Conservation (phyloP, 768 basidiomycete genomes). For the Brasilioporus rufonigricans region DNA sequence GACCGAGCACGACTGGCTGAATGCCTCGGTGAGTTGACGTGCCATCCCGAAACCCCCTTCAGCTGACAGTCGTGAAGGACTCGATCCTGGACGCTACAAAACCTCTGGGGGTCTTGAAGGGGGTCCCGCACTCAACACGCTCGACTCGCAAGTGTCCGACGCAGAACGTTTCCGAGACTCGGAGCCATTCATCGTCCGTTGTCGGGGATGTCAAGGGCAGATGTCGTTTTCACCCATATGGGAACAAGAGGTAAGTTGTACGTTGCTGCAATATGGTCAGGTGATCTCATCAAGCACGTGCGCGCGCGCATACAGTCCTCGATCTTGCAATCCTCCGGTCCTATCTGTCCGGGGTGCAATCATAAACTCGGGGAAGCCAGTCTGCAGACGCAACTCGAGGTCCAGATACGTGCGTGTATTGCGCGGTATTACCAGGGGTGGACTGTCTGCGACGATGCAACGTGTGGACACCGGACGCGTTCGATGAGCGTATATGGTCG, state of each 20-base stretch:
- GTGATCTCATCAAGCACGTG: neutral
- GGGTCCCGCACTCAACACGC: slow-evolving; percentile 59
- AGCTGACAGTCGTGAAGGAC: slow-evolving; percentile 37
- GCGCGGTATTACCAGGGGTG: slow-evolving; percentile 85
- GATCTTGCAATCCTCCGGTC: slow-evolving; percentile 61
- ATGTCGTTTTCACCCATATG: slow-evolving; percentile 57
- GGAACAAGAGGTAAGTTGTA: slow-evolving; percentile 51
- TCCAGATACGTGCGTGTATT: slow-evolving; percentile 77
- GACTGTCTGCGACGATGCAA: slow-evolving; percentile 83
- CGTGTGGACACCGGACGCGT: slow-evolving; percentile 81
- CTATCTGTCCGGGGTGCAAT: slow-evolving; percentile 69
- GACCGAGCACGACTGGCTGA: slow-evolving; percentile 91
- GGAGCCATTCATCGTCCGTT: slow-evolving; percentile 69
- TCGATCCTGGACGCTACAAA: slow-evolving; percentile 59
- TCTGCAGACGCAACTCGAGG: slow-evolving; percentile 81
- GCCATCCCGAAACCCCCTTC: neutral
- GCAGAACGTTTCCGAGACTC: slow-evolving; percentile 81
- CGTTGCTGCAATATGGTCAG: neutral
- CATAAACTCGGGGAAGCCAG: slow-evolving; percentile 52
- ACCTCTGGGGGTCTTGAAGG: slow-evolving; percentile 49
- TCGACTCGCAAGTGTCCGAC: slow-evolving; percentile 90
- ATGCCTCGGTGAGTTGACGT: slow-evolving; percentile 70
- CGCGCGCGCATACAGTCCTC: slow-evolving; percentile 48
- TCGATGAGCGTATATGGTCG: slow-evolving; percentile 93
- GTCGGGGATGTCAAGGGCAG: slow-evolving; percentile 67